Evolutionary conservation across 345 rosid species (phyloP).

Genomic region (Microthlaspi erraticum): DNA sequence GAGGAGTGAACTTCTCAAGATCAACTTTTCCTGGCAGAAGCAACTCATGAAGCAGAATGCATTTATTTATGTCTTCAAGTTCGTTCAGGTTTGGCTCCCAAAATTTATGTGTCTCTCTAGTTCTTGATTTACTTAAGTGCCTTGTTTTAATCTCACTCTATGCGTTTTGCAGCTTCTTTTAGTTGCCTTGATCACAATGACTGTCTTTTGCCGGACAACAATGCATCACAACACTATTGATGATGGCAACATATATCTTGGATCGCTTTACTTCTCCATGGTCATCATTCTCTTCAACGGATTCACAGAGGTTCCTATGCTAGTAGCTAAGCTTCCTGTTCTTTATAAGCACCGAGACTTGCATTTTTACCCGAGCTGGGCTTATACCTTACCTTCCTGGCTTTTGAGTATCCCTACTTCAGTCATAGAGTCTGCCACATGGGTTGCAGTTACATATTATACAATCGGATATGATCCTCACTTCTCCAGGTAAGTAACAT

Average conservation of each 20-base stretch:
- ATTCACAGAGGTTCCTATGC: constrained; percentile 96
- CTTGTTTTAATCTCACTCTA: constrained; percentile 9
- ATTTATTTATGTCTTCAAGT: constrained; percentile 90
- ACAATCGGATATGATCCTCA: constrained; percentile 92
- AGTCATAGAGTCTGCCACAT: constrained; percentile 83
- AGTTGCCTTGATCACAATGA: constrained; percentile 94
- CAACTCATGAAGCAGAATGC: constrained; percentile 93
- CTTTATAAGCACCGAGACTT: constrained; percentile 96
- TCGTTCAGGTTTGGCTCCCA: constrained; percentile 69
- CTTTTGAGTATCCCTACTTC: constrained; percentile 85
- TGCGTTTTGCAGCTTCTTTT: constrained; percentile 76
- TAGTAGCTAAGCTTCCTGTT: constrained; percentile 94
- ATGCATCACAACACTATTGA: constrained; percentile 81
- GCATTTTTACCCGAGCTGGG: constrained; percentile 98
- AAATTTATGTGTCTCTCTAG: constrained; percentile 5
- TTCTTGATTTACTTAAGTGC: neutral
- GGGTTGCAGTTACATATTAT: constrained; percentile 91
- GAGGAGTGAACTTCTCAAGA: constrained; percentile 75
- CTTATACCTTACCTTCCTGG: constrained; percentile 93
- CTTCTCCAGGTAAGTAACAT: constrained; percentile 58
- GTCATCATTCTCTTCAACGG: constrained; percentile 97
- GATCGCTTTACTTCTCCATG: constrained; percentile 92
- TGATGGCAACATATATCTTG: constrained; percentile 90
- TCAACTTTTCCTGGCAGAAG: constrained; percentile 79
- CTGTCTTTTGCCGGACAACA: constrained; percentile 87